Evolutionary conservation across 2,329 filamentous ascomycete genomes (phyloP), one percentile per base, ranked within the genome.

Genomic region (Alternaria sp.): DNA sequence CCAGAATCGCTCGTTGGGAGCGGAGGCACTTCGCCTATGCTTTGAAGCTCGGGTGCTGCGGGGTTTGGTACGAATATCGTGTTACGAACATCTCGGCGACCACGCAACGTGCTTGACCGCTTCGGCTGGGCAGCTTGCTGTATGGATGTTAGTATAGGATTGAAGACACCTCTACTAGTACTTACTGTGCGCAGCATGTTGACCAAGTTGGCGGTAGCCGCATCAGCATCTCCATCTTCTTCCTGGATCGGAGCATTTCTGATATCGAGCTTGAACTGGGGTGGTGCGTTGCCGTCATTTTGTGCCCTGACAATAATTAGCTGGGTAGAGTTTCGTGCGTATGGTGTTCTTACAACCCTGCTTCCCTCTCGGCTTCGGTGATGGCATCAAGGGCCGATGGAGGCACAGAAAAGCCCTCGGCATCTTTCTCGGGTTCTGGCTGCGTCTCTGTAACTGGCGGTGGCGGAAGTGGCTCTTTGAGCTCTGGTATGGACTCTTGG

Each of bases 21-120:
- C 21, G 77, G 71, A 54, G 70, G 77, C 57, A 67, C 75, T 57
- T 74, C 78, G 56, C 74, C 78, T 64, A 79, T 78, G 67, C 75
- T 76, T 55, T 77, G 78, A 50, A 79, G 63, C 58, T 82, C 80
- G 41, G 80, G 78, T 11, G 78, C 71, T 15, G 74, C 71, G 23
- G 76, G 78, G 55, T 75, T 79, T 7, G 92, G 90, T 67, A 94
- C 86, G 75, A 96, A 95, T 58, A 97, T 90, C 1, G 94, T 97
- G 80, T 97, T 97, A 63, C 95, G 89, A 66, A 96, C 93, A 78
- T 98, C 95, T 76, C 96, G 88, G 64, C 96, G 91, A 55, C 96
- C 96, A 70, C 96, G 88, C 15, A 97, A 84, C 14, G 94, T 97
- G 49, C 92, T 91, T 14, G 87, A 83, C 63, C 81, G 79, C 44